Evolutionary conservation across 202 grass and related monocot genomes (phyloP), one percentile per base, ranked within the genome.

Genomic region (Miscanthus sacchariflorus): DNA sequence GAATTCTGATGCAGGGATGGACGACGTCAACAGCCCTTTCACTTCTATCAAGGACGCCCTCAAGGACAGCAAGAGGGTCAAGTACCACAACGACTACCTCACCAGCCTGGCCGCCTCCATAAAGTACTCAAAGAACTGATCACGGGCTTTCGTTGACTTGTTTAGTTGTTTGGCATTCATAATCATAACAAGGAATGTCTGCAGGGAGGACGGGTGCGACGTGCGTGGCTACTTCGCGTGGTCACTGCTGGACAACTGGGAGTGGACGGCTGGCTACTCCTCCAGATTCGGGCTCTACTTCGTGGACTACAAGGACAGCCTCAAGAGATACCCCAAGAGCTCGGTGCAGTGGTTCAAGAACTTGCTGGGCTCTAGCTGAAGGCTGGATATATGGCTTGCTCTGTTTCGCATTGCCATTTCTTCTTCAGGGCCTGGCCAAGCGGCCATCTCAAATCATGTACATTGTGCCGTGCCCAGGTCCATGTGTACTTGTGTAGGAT

Each of bases 241-340:
- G 96, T 99, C 96, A 45, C 86, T 99, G 79, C 92, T 99, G 21
- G 96, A 99, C 89, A 99, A 99, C 87, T 99, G 96, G 96, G 96
- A 99, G 72, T 99, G 96, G 96, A 91, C 91, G 28, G 96, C 91
- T 2, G 96, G 96, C 21, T 99, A 91, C 81, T 88, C 96, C 64
- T 93, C 96, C 0, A 89, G 96, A 35, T 99, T 99, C 76, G 96
- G 96, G 56, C 71, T 99, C 59, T 96, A 96, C 84, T 99, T 93
- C 74, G 91, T 99, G 2, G 94, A 99, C 59, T 99, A 99, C 89
- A 93, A 88, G 21, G 83, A 95, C 19, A 92, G 88, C 21, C 94
- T 96, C 28, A 96, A 92, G 88, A 95, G 94, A 80, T 92, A 99
- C 59, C 96, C 96, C 74, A 99, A 99, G 92, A 91, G 84, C 83